These are phyloP conservation scores for Hapsidospora chrysogenum DNA, from an alignment of 495 filamentous ascomycete species.

Conservation along the genomic window DNA sequence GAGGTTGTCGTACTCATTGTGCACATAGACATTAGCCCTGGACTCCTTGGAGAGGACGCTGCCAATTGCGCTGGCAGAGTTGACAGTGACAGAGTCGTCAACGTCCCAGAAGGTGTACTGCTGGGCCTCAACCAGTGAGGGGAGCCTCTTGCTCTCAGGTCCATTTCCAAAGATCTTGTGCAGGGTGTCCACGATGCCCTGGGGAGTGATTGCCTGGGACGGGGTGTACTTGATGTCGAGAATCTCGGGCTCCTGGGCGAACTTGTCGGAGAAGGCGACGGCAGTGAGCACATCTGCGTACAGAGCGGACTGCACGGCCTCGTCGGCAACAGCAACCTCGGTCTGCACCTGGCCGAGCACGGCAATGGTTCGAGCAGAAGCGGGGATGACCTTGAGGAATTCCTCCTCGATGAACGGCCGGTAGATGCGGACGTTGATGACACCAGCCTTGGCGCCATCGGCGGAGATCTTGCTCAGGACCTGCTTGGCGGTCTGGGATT, in stretches of 20 bases:
- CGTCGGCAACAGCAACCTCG: slow-evolving; percentile 41
- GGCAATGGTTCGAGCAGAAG: slow-evolving; percentile 54
- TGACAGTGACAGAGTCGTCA: slow-evolving; percentile 50
- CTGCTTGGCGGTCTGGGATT: slow-evolving; percentile 72
- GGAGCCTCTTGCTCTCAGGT: slow-evolving; percentile 21
- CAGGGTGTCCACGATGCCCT: slow-evolving; percentile 37
- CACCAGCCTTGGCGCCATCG: slow-evolving; percentile 60
- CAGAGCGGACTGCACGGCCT: slow-evolving; percentile 59
- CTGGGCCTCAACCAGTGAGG: slow-evolving; percentile 31
- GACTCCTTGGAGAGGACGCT: slow-evolving; percentile 60
- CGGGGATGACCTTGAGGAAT: slow-evolving; percentile 67
- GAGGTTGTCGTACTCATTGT: slow-evolving; percentile 66
- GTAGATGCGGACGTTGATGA: slow-evolving; percentile 83
- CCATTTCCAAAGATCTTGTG: slow-evolving; percentile 50
- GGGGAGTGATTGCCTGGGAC: slow-evolving; percentile 65
- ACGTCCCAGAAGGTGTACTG: slow-evolving; percentile 93
- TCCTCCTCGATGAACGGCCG: slow-evolving; percentile 87
- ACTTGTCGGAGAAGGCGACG: slow-evolving; percentile 57
- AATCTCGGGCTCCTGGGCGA: slow-evolving; percentile 39
- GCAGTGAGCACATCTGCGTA: slow-evolving; percentile 81
- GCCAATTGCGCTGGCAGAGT: slow-evolving; percentile 48
- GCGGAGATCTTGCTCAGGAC: slow-evolving; percentile 56
- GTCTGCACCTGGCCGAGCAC: slow-evolving; percentile 44
- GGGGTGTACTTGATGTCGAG: slow-evolving; percentile 81
- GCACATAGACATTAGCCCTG: slow-evolving; percentile 58